Evolutionary conservation across 179 eudicot genomes (phyloP).

Genomic region (Camellia oleifera): DNA sequence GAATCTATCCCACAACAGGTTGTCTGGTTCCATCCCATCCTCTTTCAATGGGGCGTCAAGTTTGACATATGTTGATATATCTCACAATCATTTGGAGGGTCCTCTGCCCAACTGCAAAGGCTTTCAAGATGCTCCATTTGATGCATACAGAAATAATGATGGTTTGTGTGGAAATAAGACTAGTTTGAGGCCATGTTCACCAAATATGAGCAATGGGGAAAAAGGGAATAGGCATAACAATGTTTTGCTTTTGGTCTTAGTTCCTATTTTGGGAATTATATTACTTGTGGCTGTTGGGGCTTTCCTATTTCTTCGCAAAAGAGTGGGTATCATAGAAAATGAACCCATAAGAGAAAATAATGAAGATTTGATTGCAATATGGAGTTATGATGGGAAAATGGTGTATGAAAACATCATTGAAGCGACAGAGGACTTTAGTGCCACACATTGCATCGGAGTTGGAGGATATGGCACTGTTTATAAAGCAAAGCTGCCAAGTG

Average conservation of each 20-base stretch:
- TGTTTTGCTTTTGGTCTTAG: conserved; percentile 14
- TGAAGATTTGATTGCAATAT: conserved; percentile 17
- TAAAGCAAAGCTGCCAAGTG: conserved; percentile 28
- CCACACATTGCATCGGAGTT: no score
- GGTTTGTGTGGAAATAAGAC: conserved; percentile 19
- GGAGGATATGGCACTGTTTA: conserved; percentile 34
- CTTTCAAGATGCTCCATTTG: conserved; percentile 26
- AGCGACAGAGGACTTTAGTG: no score
- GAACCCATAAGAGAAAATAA: background rate
- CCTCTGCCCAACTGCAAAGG: conserved; percentile 36
- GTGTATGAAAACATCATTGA: no score
- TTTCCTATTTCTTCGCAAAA: background rate
- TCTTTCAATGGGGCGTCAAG: conserved; percentile 28
- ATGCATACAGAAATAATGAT: conserved; percentile 8
- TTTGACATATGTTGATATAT: conserved; percentile 29
- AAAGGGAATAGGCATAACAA: conserved; percentile 3
- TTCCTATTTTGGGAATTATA: background rate
- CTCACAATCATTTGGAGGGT: conserved; percentile 46
- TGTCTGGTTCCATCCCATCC: conserved; percentile 46
- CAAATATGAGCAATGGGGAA: background rate
- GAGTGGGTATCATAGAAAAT: background rate
- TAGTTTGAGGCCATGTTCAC: conserved; percentile 28
- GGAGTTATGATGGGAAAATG: conserved; percentile 15
- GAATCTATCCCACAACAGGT: conserved; percentile 44
- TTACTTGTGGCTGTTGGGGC: background rate